phyloP scores from a whole-genome alignment of 306 rosid genomes.

The Potentilla sterilis region DNA sequence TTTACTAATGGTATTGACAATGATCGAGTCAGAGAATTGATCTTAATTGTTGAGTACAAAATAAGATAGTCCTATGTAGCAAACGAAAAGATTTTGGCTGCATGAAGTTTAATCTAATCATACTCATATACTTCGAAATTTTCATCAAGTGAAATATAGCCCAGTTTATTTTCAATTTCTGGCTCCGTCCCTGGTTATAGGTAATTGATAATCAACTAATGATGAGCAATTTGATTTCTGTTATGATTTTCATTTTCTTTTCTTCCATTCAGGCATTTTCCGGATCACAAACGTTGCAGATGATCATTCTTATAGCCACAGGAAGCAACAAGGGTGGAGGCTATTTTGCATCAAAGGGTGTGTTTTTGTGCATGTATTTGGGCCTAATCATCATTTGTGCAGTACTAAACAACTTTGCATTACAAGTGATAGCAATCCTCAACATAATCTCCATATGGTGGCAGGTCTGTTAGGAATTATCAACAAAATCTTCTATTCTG shows the following conservation, averaged over 20 bases:
- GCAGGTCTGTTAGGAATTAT: constrained; percentile 22
- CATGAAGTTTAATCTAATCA: no score
- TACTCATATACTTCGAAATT: no score
- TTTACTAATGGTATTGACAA: no score
- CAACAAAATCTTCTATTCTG: not conserved
- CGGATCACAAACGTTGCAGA: constrained; percentile 28
- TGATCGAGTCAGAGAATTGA: no score
- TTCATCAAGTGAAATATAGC: no score
- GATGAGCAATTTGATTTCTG: not conserved
- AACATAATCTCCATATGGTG: constrained; percentile 32
- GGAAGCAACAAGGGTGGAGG: constrained; percentile 33
- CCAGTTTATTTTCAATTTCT: no score
- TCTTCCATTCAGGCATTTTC: constrained; percentile 25
- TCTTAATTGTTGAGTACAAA: no score
- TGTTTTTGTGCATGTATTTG: constrained; percentile 25
- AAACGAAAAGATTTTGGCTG: no score
- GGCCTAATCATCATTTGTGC: constrained; percentile 24
- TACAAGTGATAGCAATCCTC: constrained; percentile 25
- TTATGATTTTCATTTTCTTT: constrained; percentile 17
- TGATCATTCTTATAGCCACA: constrained; percentile 24
- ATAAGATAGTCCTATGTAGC: no score
- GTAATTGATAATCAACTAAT: not conserved
- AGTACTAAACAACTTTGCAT: constrained; percentile 24
- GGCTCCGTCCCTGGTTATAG: no score
- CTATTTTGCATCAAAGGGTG: constrained; percentile 24